phyloP scores from a whole-genome alignment of 345 rosid genomes.

The Citrus australasica region DNA sequence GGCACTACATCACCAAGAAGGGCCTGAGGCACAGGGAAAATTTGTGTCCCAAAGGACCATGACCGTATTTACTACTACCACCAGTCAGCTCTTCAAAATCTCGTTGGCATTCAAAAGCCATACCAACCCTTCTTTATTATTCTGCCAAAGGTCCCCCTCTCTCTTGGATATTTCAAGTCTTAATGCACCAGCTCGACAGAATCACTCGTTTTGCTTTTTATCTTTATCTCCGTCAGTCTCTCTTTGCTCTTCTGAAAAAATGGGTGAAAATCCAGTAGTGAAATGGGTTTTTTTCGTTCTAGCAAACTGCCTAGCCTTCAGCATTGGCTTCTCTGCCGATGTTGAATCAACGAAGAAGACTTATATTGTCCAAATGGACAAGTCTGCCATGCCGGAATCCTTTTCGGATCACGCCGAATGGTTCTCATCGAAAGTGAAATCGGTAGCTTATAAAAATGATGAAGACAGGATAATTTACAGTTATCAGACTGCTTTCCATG shows the following conservation, averaged over 20 bases:
- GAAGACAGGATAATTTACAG: slow-evolving; percentile 61
- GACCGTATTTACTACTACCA: neutral
- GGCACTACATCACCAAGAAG: too few relatives aligned
- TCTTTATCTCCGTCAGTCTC: neutral
- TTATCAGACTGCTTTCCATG: slow-evolving; percentile 61
- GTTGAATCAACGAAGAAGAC: slow-evolving; percentile 41
- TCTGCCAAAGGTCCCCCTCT: neutral
- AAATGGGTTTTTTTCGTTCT: slow-evolving; percentile 44
- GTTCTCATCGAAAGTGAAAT: slow-evolving; percentile 67
- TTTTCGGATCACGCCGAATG: slow-evolving; percentile 58
- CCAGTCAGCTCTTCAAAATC: neutral
- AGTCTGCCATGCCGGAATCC: slow-evolving; percentile 64
- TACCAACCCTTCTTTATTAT: slow-evolving; percentile 36
- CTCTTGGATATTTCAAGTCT: slow-evolving; percentile 19
- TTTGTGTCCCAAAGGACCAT: neutral
- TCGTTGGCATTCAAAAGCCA: slow-evolving; percentile 32
- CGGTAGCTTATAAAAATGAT: slow-evolving; percentile 31
- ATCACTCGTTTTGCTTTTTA: neutral
- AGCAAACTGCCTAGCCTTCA: slow-evolving; percentile 23
- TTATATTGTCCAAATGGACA: slow-evolving; percentile 86
- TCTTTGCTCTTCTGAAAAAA: slow-evolving; percentile 7
- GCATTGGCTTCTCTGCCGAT: slow-evolving; percentile 26
- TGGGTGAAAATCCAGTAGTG: slow-evolving; percentile 33
- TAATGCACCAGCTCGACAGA: neutral
- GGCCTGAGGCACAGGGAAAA: neutral